Evolutionary conservation across 2,329 filamentous ascomycete genomes (phyloP), one percentile per base, ranked within the genome.

Genomic region (Amauroascus niger): DNA sequence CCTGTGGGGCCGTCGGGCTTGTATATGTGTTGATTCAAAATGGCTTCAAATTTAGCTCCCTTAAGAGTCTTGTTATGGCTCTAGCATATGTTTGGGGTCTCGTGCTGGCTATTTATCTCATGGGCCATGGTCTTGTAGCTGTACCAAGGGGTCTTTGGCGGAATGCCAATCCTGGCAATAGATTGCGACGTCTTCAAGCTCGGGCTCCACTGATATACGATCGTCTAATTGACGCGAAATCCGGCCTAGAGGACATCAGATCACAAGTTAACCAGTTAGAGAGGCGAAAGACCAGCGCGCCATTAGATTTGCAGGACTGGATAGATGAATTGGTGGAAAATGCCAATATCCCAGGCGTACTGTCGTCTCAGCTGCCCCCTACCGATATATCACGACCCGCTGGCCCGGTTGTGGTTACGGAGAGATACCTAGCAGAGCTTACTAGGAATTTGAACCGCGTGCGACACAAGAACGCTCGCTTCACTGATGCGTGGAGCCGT

Each of bases 111-210:
- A 95, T 98, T 58, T 97, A 95, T 65, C 77, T 98, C 39, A 97
- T 98, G 91, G 93, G 93, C 6, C 93, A 98, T 69, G 93, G 93
- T 6, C 76, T 98, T 24, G 93, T 98, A 30, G 86, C 90, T 1
- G 86, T 98, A 54, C 93, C 93, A 0, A 79, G 91, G 59, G 81
- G 80, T 35, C 74, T 98, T 14, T 85, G 93, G 63, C 82, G 85
- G 55, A 86, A 88, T 64, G 85, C 89, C 30, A 88, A 83, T 64
- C 81, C 90, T 44, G 86, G 83, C 59, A 81, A 81, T 47, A 79
- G 84, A 53, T 70, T 98, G 45, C 83, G 83, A 57, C 78, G 86
- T 33, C 75, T 96, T 33, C 89, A 97, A 65, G 75, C 76, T 7
- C 80, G 85, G 57, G 93, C 93, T 4, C 89, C 90, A 1, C 84